Base-by-base conservation (phyloP, 2,329 filamentous ascomycete genomes). In the Hortaea sp. region DNA sequence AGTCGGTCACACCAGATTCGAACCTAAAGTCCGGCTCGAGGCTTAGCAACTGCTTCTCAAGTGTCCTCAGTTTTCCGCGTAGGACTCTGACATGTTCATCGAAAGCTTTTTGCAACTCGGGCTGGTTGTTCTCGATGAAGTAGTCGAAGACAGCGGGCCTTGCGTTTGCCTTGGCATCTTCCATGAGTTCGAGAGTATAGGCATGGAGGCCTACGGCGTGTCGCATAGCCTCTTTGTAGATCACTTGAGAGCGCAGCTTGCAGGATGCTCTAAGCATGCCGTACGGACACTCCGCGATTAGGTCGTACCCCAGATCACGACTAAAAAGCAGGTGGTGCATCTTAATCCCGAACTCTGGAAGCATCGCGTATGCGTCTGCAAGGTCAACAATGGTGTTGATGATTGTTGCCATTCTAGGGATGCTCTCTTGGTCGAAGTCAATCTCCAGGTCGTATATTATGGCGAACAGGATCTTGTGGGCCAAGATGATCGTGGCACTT, bases 161-260 rank as follows among this genome's bases (percentile, higher is more conserved):
- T 9, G 32, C n/a, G 9, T 35, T 10, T 35, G 32, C 20, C 20
- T 20, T 35, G 9, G n/a, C 32, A 10, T 12, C 32, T 12, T 35
- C n/a, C 32, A 35, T 12, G n/a, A 12, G 9, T 35, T 9, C n/a
- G 32, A 9, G n/a, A 10, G 9, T 35, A 20, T 20, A 20, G 20
- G 20, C 32, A 43, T 43, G 29, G 29, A 43, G 6, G n/a, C 12
- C 41, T 6, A 32, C 41, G 10, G 41, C 41, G 29, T 32, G 41
- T 20, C 35, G 31, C 41, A 43, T 43, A 30, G 41, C 30, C 29
- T 43, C 41, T 27, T 32, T 12, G 41, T 43, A 43, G 28, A 43
- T 43, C n/a, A 10, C 12, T 30, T 43, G 9, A 11, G 41, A 43
- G 10, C 35, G 12, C 29, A 43, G 28, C n/a, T 43, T 43, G 41